Evolutionary conservation across 2,329 filamentous ascomycete species (phyloP).

Genomic region (Fusarium chuoi): DNA sequence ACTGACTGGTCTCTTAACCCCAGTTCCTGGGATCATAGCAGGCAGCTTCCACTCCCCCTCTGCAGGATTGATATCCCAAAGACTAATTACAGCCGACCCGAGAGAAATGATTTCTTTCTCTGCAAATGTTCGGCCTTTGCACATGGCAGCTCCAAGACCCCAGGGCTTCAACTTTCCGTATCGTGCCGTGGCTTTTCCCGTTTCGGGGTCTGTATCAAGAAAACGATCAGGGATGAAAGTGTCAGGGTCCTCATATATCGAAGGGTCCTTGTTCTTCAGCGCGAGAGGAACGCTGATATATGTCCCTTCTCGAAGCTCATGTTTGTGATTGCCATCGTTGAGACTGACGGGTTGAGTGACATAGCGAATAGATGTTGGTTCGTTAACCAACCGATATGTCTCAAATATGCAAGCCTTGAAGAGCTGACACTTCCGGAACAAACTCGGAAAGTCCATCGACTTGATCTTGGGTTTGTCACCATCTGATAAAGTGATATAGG

Average conservation of each 20-base stretch:
- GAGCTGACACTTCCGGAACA: conserved; percentile 30
- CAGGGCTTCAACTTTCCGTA: conserved; percentile 40
- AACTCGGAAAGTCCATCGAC: conserved; percentile 14
- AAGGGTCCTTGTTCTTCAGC: conserved; percentile 22
- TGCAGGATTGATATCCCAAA: conserved; percentile 29
- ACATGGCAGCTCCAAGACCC: conserved; percentile 37
- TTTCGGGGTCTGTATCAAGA: conserved; percentile 13
- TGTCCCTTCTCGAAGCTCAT: conserved; percentile 31
- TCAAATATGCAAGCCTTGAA: conserved; percentile 40
- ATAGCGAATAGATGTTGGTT: conserved; percentile 32
- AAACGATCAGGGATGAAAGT: conserved; percentile 39
- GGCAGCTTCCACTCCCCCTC: conserved; percentile 22
- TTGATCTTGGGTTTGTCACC: conserved; percentile 3
- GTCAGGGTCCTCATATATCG: conserved; percentile 28
- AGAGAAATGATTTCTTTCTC: conserved; percentile 38
- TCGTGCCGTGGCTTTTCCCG: conserved; percentile 15
- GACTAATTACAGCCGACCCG: conserved; percentile 22
- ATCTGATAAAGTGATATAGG: conserved; percentile 6
- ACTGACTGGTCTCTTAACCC: conserved; percentile 19
- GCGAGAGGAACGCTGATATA: conserved; percentile 34
- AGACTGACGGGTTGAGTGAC: conserved; percentile 24
- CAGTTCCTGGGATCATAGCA: conserved; percentile 23
- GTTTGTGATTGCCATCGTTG: conserved; percentile 11
- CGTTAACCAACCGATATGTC: conserved; percentile 34
- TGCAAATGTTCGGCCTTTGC: conserved; percentile 41